These are phyloP conservation scores for Pseudogymnoascus sp. DNA, from an alignment of 2,329 filamentous ascomycete species.

Conservation along the genomic window DNA sequence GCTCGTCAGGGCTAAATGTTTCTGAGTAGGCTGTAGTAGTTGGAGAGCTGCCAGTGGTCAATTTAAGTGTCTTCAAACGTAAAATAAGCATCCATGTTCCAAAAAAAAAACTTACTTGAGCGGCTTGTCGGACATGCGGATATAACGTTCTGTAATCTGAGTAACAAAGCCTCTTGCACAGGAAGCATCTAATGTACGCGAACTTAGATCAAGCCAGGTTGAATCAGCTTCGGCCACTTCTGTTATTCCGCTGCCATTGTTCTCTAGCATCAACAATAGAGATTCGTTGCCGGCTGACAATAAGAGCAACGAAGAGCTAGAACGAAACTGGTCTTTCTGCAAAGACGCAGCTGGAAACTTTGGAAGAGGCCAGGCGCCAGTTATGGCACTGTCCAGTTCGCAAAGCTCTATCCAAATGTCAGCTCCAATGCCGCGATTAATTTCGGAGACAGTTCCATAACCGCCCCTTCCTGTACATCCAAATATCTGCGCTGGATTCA, in stretches of 20 bases:
- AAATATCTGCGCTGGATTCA: conserved; percentile 52
- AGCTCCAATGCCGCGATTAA: conserved; percentile 63
- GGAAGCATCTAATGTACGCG: conserved; percentile 44
- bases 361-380: conserved; percentile 47
- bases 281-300: conserved; percentile 25
- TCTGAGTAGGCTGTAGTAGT: neutral
- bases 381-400: conserved; percentile 42
- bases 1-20: neutral
- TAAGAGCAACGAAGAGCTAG: conserved; percentile 17
- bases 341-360: conserved; percentile 1
- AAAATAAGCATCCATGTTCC: neutral
- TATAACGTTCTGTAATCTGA: conserved; percentile 47
- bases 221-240: conserved; percentile 34
- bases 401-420: conserved; percentile 51
- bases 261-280: conserved; percentile 38
- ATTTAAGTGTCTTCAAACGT: neutral
- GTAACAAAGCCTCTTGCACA: conserved; percentile 35
- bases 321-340: neutral
- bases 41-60: neutral
- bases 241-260: conserved; percentile 39
- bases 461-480: conserved; percentile 57
- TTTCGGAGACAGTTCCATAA: conserved; percentile 58
- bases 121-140: conserved; percentile 19
- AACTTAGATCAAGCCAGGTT: conserved; percentile 44
- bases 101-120: neutral